Evolutionary conservation across 495 filamentous ascomycete genomes (phyloP).

Genomic region (Haplographium delicatum): DNA sequence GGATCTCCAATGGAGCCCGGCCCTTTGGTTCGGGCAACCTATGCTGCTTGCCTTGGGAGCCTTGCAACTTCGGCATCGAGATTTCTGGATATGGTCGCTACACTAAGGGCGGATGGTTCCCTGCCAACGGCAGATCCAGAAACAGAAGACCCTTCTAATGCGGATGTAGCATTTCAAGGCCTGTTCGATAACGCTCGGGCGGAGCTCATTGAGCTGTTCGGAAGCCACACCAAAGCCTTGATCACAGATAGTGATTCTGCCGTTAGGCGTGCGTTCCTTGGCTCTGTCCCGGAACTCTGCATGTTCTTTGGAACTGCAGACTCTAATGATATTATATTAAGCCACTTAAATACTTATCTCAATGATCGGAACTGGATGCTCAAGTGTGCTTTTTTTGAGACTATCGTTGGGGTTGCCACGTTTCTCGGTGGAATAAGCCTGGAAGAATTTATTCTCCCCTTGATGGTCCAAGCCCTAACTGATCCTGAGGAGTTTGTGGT

Average conservation of each 20-base stretch:
- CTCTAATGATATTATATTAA: slow-evolving; percentile 89
- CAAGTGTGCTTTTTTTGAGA: slow-evolving; percentile 94
- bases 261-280: slow-evolving; percentile 91
- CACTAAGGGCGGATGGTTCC: slow-evolving; percentile 77
- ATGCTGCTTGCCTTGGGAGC: slow-evolving; percentile 86
- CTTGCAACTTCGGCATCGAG: slow-evolving; percentile 82
- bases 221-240: slow-evolving; percentile 79
- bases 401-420: slow-evolving; percentile 86
- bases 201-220: slow-evolving; percentile 75
- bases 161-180: slow-evolving; percentile 61
- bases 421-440: slow-evolving; percentile 83
- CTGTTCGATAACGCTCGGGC: slow-evolving; percentile 76
- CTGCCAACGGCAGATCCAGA: slow-evolving; percentile 74
- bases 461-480: slow-evolving; percentile 95
- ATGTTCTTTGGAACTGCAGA: slow-evolving; percentile 88
- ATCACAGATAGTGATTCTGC: slow-evolving; percentile 81
- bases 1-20: slow-evolving; percentile 51
- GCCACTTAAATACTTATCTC: slow-evolving; percentile 94
- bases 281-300: slow-evolving; percentile 86
- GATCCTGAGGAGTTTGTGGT: slow-evolving; percentile 96
- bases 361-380: slow-evolving; percentile 96
- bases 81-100: slow-evolving; percentile 88
- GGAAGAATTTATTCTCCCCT: slow-evolving; percentile 91
- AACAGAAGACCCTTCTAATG: slow-evolving; percentile 61
- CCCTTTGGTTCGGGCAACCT: slow-evolving; percentile 75